Evolutionary conservation across 495 filamentous ascomycete genomes (phyloP).

Genomic region (Pseudoneurospora amorphoporcata): DNA sequence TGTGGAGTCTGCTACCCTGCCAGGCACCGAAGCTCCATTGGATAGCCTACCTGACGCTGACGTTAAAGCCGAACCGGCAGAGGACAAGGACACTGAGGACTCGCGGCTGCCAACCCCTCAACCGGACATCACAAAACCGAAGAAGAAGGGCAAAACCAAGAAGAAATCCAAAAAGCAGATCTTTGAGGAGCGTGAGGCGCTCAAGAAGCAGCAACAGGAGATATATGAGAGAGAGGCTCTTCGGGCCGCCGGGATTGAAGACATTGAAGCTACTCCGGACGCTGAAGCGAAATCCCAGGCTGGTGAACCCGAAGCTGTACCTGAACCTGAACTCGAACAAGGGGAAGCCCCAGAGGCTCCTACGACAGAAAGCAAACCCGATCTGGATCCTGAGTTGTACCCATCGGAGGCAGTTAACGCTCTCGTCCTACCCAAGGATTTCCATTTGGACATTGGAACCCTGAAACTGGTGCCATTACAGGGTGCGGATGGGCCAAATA

Average conservation of each 20-base stretch:
- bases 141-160: conserved; percentile 41
- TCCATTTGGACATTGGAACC: conserved; percentile 26
- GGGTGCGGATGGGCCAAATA: conserved; percentile 66
- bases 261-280: conserved; percentile 14
- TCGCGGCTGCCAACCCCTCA: conserved; percentile 35
- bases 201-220: conserved; percentile 41
- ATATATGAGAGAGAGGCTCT: conserved; percentile 24
- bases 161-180: conserved; percentile 68
- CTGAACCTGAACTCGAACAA: conserved; percentile 15
- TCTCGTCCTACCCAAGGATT: conserved; percentile 19
- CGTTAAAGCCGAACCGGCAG: conserved; percentile 16
- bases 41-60: not conserved
- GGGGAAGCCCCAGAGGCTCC: conserved; percentile 11
- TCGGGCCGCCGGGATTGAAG: conserved; percentile 24
- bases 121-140: conserved; percentile 19
- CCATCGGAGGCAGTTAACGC: conserved; percentile 15
- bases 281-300: conserved; percentile 4
- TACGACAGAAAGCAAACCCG: conserved; percentile 6
- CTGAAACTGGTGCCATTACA: conserved; percentile 38
- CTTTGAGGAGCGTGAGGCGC: conserved; percentile 55
- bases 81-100: conserved; percentile 29
- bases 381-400: conserved; percentile 31
- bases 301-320: conserved; percentile 1
- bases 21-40: conserved; percentile 9
- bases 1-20: conserved; percentile 29